These are phyloP conservation scores for Puccinia sorghi DNA, from an alignment of 1,284 basidiomycete species.

Conservation along the genomic window DNA sequence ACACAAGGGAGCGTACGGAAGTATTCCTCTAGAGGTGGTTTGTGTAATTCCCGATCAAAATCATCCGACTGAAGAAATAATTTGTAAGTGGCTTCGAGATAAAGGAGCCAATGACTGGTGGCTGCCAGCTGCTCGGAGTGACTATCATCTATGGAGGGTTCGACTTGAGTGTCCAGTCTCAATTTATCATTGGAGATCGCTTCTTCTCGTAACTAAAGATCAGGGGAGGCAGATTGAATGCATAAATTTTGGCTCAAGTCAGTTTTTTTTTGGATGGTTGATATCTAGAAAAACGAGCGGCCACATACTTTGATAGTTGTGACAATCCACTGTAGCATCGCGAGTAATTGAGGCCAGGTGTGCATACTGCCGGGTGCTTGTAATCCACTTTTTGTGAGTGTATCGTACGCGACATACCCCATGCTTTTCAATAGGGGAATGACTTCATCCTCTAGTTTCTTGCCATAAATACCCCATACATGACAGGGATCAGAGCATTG, in stretches of 20 bases:
- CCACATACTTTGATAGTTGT: slow-evolving; percentile 57
- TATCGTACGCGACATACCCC: slow-evolving; percentile 72
- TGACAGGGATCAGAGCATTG: slow-evolving; percentile 53
- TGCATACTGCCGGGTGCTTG: slow-evolving; percentile 78
- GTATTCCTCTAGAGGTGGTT: slow-evolving; percentile 43
- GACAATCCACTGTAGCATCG: slow-evolving; percentile 81
- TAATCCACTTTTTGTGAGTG: slow-evolving; percentile 77
- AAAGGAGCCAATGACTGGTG: slow-evolving; percentile 36
- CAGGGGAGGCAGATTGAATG: no score
- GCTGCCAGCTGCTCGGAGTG: slow-evolving; percentile 23
- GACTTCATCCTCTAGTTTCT: slow-evolving; percentile 77
- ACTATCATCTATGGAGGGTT: slow-evolving; percentile 29
- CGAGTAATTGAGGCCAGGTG: slow-evolving; percentile 77
- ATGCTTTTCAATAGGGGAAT: slow-evolving; percentile 70
- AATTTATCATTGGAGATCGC: slow-evolving; percentile 26
- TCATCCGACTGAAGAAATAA: slow-evolving; percentile 44
- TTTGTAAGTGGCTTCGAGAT: slow-evolving; percentile 38
- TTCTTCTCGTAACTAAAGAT: slow-evolving; percentile 32
- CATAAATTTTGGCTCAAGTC: neutral
- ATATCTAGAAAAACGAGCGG: neutral
- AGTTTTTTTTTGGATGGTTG: neutral
- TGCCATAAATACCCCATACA: slow-evolving; percentile 53
- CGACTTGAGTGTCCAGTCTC: slow-evolving; percentile 25
- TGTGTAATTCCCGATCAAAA: slow-evolving; percentile 37
- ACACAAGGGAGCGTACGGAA: slow-evolving; percentile 9